These are phyloP conservation scores for Malassezia slooffiae DNA, from an alignment of 1,284 basidiomycete species.

Conservation along the genomic window DNA sequence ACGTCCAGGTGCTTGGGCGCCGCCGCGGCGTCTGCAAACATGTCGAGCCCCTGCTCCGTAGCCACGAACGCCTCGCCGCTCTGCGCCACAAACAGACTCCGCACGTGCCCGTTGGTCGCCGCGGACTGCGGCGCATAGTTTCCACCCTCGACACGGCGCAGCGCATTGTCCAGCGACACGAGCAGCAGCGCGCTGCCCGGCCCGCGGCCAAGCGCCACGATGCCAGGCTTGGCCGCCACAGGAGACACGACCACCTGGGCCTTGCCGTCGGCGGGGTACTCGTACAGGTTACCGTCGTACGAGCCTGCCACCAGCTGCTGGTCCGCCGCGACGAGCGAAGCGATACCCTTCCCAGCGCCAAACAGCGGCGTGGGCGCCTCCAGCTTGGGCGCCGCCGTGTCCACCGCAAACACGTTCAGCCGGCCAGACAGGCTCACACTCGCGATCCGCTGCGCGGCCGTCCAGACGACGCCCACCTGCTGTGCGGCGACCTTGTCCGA, in stretches of 20 bases:
- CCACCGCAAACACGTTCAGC: slow-evolving; percentile 56
- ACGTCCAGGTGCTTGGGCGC: neutral
- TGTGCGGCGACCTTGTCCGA: slow-evolving; percentile 50
- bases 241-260: neutral
- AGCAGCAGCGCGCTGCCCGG: neutral
- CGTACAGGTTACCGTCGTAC: slow-evolving; percentile 14
- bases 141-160: neutral
- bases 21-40: slow-evolving; percentile 21
- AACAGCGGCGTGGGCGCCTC: slow-evolving; percentile 19
- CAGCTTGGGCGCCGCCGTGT: slow-evolving; percentile 43
- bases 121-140: neutral
- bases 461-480: slow-evolving; percentile 74
- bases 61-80: slow-evolving; percentile 56
- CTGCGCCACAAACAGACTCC: slow-evolving; percentile 32
- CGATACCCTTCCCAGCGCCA: neutral
- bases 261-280: neutral
- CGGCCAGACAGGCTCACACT: slow-evolving; percentile 75
- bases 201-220: slow-evolving; percentile 1
- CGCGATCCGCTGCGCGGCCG: slow-evolving; percentile 58
- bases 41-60: slow-evolving; percentile 60
- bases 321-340: neutral
- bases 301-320: neutral
- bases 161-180: slow-evolving; percentile 11
- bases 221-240: neutral
- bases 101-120: slow-evolving; percentile 57